Base-by-base conservation (phyloP, 352 stramenopile genomes). In the Globisporangium splendens region DNA sequence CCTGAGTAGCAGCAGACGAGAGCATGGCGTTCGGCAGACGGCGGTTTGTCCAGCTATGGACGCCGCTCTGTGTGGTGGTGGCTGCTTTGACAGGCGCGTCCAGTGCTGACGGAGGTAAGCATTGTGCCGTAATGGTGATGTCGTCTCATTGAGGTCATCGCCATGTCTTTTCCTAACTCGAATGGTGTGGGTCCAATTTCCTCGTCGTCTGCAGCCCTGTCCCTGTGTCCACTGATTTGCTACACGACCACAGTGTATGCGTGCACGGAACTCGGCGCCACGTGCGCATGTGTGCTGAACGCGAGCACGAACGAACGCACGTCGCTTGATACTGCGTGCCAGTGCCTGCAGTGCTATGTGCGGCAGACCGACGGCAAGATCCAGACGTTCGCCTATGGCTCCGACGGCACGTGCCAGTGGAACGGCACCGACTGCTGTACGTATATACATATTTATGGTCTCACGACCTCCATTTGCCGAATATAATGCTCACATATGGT, bases 361-460 rank as follows among this genome's bases (percentile, higher is more conserved):
- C 39, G 35, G 12, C 12, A n/a, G 13, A 44, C 0, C 39, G 39
- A 18, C 46, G 68, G 62, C 21, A 50, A 8, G 5, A 38, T 81
- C 35, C 33, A 72, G 14, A 68, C 63, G 44, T 83, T 73, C 20
- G 64, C 60, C 15, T 54, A 75, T 24, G 6, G 35, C 8, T 18
- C 17, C 6, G 44, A 46, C n/a, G 18, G 18, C 24, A 67, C 17
- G 18, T 67, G 59, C 17, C 41, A 3, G 14, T 56, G 28, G 22
- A 11, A 33, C 21, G 35, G 46, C 18, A 13, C 24, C n/a, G 50
- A 65, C 41, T 66, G 64, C 50, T 46, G 64, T 69, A 22, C 50
- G 63, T 50, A 5, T 35, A n/a, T n/a, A n/a, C 14, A 24, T 18
- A 15, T 11, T 24, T 48, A 28, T 57, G 0, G 5, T 55, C 17